Base-by-base conservation (phyloP, 2,329 filamentous ascomycete species). In the Cladosporium sp. region DNA sequence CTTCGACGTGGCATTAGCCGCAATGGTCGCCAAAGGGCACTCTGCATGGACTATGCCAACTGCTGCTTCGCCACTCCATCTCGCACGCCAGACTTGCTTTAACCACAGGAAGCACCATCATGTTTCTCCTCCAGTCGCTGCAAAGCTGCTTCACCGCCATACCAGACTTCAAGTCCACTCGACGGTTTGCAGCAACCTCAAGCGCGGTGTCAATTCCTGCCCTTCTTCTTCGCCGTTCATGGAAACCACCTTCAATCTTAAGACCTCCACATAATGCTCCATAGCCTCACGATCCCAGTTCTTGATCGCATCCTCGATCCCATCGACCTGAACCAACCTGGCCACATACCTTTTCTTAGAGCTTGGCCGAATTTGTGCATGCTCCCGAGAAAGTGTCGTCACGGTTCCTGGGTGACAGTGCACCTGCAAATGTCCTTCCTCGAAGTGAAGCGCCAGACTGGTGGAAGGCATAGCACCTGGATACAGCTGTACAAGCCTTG, bases 121-220 rank as follows among this genome's bases (percentile, higher is more conserved):
- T 7, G 8, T 16, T 11, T 46, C 6, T 43, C 36, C 2, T 4
- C 36, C 36, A 8, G 18, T 21, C 18, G n/a, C n/a, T 5, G 18
- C n/a, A 46, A 11, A 21, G 39, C 39, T 5, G 18, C 34, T 18
- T 7, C n/a, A n/a, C n/a, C n/a, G n/a, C n/a, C n/a, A n/a, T n/a
- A 21, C 5, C 21, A 10, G 7, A 18, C 30, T 3, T 56, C n/a
- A 34, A 18, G 30, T 36, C 56, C 56, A 58, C 36, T 43, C 32
- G 1, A 46, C 16, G 8, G 21, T 58, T 7, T 66, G 59, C 58
- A 63, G 26, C 39, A 66, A 25, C 28, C 60, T 61, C 30, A 66
- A 53, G 2, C 60, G 54, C 8, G 60, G 65, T n/a, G 6, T 25
- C 21, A 66, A n/a, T 7, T 28, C 39, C 18, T 46, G 32, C n/a